Evolutionary conservation across 805 yeast genomes (phyloP).

Genomic region (Yarrowia divulgata): DNA sequence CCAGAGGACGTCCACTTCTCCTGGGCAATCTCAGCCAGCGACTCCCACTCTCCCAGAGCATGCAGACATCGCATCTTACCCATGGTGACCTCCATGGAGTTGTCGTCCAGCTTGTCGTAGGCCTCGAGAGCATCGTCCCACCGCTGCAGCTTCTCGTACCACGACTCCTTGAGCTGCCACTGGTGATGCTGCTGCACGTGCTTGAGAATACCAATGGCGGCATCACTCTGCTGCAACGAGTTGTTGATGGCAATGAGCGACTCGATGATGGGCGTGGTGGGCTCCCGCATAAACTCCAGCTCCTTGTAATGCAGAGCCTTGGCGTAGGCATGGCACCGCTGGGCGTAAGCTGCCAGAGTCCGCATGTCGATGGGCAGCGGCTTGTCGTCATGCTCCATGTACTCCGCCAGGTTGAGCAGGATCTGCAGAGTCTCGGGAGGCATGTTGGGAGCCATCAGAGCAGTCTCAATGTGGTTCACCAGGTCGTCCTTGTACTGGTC

Average conservation of each 20-base stretch:
- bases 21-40: conserved; percentile 81
- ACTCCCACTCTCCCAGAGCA: conserved; percentile 99
- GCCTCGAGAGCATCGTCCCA: conserved; percentile 98
- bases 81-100: conserved; percentile 84
- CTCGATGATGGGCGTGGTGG: conserved; percentile 90
- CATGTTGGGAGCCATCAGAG: conserved; percentile 85
- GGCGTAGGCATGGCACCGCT: conserved; percentile 95
- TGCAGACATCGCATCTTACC: conserved; percentile 98
- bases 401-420: conserved; percentile 87
- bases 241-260: conserved; percentile 90
- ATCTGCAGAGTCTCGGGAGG: conserved; percentile 97
- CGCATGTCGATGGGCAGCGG: conserved; percentile 91
- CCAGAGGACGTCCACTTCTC: conserved; percentile 82
- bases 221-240: conserved; percentile 94
- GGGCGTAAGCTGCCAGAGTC: conserved; percentile 90
- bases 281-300: conserved; percentile 90
- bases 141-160: conserved; percentile 95
- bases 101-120: conserved; percentile 75
- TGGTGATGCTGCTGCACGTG: conserved; percentile 67
- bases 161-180: conserved; percentile 90
- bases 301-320: conserved; percentile 97
- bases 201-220: conserved; percentile 94
- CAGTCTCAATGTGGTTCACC: conserved; percentile 82
- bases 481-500: conserved; percentile 89
- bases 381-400: conserved; percentile 96